Base-by-base conservation (phyloP, 1,139 yeast species). In the Yamadazyma dendronema region DNA sequence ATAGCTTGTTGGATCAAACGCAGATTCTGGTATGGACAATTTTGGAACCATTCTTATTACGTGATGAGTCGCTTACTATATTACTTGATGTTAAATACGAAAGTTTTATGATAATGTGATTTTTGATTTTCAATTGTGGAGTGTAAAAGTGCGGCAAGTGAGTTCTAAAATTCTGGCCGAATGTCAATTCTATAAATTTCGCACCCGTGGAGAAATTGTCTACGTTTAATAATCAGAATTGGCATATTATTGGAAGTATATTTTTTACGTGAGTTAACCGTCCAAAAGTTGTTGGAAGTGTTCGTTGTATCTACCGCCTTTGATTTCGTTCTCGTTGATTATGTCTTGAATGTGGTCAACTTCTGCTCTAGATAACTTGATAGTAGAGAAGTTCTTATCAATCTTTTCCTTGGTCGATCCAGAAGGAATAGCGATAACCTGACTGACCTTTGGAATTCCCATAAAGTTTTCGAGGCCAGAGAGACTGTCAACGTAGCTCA, bases 391-490 rank as follows among this genome's bases (percentile, higher is more conserved):
- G 60, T 85, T 86, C 52, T 77, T 83, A 35, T 70, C 67, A 21
- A 83, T 77, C 53, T 85, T 79, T 12, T 59, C 69, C 8, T 64
- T 62, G 17, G 80, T 74, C 5, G 88, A 72, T 8, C 86, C 80
- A 37, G 89, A 82, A 17, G 95, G 95, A 54, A 87, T 84, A 30
- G 96, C 95, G 31, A 88, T 59, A 34, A 86, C 70, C 39, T 66
- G 69, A 12, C 88, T 77, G 42, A 73, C 75, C 32, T 57, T 67
- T 50, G 52, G 56, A 33, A 52, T 66, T 47, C 65, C 74, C 32
- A 47, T 43, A 40, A 42, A 46, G 19, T 41, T 30, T 23, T 36
- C 37, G 3, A 36, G 11, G 3, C 39, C 46, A 1, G 45, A 40
- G 12, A 46, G 22, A 13, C 38, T 33, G 23, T 37, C 37, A 21